Evolutionary conservation across 257 asterid species (phyloP).

Genomic region (Parsonsia alboflavescens): DNA sequence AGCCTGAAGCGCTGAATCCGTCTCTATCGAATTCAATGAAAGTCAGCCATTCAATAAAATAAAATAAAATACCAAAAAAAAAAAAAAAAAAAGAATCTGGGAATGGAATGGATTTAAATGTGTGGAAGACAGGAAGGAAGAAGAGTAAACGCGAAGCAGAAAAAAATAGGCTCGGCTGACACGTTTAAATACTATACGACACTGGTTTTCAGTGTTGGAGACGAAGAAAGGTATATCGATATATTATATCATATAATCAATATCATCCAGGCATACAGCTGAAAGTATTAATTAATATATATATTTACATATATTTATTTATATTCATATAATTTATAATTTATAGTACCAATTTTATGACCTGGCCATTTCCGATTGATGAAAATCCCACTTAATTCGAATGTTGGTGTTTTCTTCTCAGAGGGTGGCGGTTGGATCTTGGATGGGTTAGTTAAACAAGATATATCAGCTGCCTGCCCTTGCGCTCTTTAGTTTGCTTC

Average conservation of each 20-base stretch:
- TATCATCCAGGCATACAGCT: too few relatives aligned
- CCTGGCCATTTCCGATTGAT: neutral
- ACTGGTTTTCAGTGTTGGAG: neutral
- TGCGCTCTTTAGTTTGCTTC: too few relatives aligned
- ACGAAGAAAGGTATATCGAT: neutral
- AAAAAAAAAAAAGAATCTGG: neutral
- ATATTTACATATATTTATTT: too few relatives aligned
- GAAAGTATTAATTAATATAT: too few relatives aligned
- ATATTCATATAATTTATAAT: neutral
- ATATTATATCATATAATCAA: too few relatives aligned
- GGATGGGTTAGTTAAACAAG: constrained; percentile 1
- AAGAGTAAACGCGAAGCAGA: neutral
- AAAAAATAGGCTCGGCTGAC: neutral
- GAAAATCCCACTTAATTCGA: neutral
- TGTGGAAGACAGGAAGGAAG: neutral
- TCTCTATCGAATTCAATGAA: neutral
- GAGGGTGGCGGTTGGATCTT: neutral
- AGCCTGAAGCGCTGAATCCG: neutral
- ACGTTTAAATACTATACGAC: neutral
- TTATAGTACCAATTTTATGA: too few relatives aligned
- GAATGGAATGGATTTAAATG: neutral
- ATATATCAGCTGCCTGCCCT: too few relatives aligned
- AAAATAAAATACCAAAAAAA: neutral
- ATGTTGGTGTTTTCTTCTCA: neutral
- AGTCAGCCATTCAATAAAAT: constrained; percentile 1